phyloP scores from a whole-genome alignment of 352 stramenopile species.

The Phytophthora capsici region DNA sequence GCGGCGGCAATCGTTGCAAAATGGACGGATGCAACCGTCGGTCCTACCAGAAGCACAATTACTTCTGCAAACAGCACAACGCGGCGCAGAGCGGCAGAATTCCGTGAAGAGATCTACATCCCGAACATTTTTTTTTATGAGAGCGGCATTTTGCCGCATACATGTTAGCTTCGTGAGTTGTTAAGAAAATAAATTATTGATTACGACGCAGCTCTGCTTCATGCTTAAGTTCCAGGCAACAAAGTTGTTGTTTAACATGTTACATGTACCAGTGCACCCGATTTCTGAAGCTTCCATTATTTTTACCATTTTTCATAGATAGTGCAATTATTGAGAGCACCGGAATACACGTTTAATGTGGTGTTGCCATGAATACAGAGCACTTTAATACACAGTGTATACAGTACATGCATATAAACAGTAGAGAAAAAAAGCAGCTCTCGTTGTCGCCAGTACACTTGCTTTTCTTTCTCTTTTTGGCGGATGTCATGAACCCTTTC shows the following conservation, averaged over 20 bases:
- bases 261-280: background rate
- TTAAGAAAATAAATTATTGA: conserved; percentile 38
- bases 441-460: no score
- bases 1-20: conserved; percentile 74
- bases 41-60: conserved; percentile 73
- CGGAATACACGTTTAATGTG: no score
- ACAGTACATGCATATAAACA: no score
- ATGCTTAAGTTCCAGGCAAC: no score
- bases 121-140: conserved; percentile 24
- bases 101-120: conserved; percentile 25
- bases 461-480: no score
- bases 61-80: conserved; percentile 76
- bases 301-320: no score
- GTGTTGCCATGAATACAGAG: no score
- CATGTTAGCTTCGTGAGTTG: conserved; percentile 29
- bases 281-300: background rate
- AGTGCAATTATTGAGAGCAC: no score
- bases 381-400: no score
- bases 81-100: conserved; percentile 9
- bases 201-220: conserved; percentile 4
- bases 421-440: no score
- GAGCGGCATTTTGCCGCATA: conserved; percentile 8
- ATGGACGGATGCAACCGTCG: conserved; percentile 73
- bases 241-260: no score
- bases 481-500: conserved; percentile 11